Evolutionary conservation across 768 basidiomycete species (phyloP).

Genomic region (Sporobolomyces roseus): DNA sequence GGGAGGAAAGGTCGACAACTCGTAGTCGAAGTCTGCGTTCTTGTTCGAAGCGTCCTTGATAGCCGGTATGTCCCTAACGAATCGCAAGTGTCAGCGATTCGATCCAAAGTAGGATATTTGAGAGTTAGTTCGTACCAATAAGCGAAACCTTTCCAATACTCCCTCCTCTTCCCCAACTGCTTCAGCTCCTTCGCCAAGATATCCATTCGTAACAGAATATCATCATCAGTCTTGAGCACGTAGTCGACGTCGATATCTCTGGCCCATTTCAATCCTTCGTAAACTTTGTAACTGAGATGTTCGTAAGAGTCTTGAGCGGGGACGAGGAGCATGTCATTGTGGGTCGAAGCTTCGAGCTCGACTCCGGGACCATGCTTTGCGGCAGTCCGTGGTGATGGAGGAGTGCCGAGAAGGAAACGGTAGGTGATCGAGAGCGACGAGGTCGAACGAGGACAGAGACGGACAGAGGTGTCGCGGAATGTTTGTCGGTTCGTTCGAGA

Average conservation of each 20-base stretch:
- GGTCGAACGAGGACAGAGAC: slow-evolving; percentile 16
- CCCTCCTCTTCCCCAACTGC: slow-evolving; percentile 18
- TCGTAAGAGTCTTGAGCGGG: slow-evolving; percentile 21
- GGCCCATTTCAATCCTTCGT: slow-evolving; percentile 35
- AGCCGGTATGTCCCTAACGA: slow-evolving; percentile 24
- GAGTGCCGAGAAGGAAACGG: slow-evolving; percentile 36
- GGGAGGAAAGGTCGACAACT: slow-evolving; percentile 33
- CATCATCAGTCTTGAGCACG: slow-evolving; percentile 41
- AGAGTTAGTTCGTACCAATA: slow-evolving; percentile 21
- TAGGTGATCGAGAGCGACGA: background rate
- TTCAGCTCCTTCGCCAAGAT: slow-evolving; percentile 32
- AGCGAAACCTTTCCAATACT: slow-evolving; percentile 40
- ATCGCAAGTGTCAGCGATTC: background rate
- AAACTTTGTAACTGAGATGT: slow-evolving; percentile 25
- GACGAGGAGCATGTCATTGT: slow-evolving; percentile 34
- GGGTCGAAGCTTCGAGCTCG: slow-evolving; percentile 34
- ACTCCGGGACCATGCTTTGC: slow-evolving; percentile 15
- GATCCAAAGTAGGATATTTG: too few relatives aligned
- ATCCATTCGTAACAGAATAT: slow-evolving; percentile 33
- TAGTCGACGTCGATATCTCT: slow-evolving; percentile 29
- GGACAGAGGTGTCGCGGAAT: slow-evolving; percentile 32
- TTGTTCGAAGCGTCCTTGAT: slow-evolving; percentile 11
- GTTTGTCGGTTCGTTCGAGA: slow-evolving; percentile 29
- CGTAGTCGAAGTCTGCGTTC: slow-evolving; percentile 26
- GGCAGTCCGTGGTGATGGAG: slow-evolving; percentile 34